Base-by-base conservation (phyloP, 352 stramenopile species). In the Phytophthora parvispora region DNA sequence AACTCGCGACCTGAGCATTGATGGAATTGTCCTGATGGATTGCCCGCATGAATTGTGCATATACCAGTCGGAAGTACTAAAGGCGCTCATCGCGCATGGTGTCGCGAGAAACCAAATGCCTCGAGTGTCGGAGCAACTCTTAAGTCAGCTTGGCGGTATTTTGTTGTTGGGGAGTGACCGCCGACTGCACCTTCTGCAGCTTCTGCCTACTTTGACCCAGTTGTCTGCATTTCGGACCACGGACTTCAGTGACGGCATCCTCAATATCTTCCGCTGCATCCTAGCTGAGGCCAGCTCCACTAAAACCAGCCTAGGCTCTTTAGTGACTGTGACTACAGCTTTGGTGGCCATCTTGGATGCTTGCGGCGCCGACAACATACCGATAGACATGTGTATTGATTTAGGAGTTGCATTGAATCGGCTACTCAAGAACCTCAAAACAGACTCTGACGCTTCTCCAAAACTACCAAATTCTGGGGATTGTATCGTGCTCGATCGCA, bases 151-250 rank as follows among this genome's bases (percentile, higher is more conserved):
- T 2, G 25, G 24, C 18, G 28, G n/a, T 6, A 38, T 62, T 15
- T 15, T 28, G 12, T 13, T 8, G 5, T 40, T 56, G 9, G 31
- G 13, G 6, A 10, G 27, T n/a, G 36, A 42, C 5, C 24, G 15
- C 20, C 45, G 40, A 18, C 5, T 67, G 5, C 34, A n/a, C 22
- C 32, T 72, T 0, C 25, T 72, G 18, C 48, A 54, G 6, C 22
- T 72, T 13, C 45, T 72, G 12, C 64, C 64, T 27, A 25, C 12
- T 25, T 56, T 72, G 20, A 53, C 25, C 6, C 16, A 10, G 6
- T 22, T 15, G 7, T 18, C 42, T 9, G 20, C 42, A 8, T 50
- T 50, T 8, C 15, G 28, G 20, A 20, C 6, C 10, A 18, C 5
- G 22, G 38, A 22, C 2, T 32, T 31, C 36, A 55, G 45, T 27